A percentile compares a stretch with the other conserved stretches of the same genome.
Evolutionary conservation across 2,329 filamentous ascomycete species (phyloP).

Genomic region (Nannizzia gypsea): DNA sequence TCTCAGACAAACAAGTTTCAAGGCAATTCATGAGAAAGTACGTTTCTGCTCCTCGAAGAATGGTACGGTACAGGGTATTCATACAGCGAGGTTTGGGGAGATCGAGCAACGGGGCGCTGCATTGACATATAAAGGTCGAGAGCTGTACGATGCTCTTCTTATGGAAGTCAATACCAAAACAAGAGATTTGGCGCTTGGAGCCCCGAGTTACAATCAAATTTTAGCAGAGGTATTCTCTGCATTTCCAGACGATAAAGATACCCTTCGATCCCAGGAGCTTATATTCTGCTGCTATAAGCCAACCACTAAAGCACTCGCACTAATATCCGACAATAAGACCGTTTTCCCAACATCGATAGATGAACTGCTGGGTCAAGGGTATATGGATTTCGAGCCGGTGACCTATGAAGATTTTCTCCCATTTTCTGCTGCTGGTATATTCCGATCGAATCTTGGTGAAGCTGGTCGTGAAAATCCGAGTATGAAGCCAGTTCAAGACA

Average conservation of each 20-base stretch:
- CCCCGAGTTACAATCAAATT: constrained; percentile 14
- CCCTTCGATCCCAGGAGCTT: constrained; percentile 27
- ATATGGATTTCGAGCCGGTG: constrained; percentile 33
- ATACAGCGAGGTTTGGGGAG: constrained; percentile 43
- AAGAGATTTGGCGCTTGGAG: constrained; percentile 11
- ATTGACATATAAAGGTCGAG: constrained; percentile 36
- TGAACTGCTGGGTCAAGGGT: constrained; percentile 24
- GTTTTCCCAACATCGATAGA: constrained; percentile 11
- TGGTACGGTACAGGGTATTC: constrained; percentile 25
- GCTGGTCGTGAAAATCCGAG: not conserved
- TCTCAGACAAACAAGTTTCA: constrained; percentile 44
- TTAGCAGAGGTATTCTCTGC: constrained; percentile 23
- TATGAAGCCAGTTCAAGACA: not conserved
- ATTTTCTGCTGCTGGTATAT: constrained; percentile 43
- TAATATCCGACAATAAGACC: not conserved
- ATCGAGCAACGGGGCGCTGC: constrained; percentile 44
- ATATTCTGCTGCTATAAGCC: constrained; percentile 32
- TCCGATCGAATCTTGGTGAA: constrained; percentile 33
- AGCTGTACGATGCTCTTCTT: constrained; percentile 38
- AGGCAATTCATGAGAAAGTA: constrained; percentile 40
- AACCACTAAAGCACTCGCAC: constrained; percentile 11
- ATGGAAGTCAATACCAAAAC: constrained; percentile 9
- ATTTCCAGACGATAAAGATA: constrained; percentile 34
- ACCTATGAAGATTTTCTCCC: constrained; percentile 47
- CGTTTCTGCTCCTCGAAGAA: constrained; percentile 24